Conservation (phyloP, 306 rosid genomes). For the Fagus sylvatica region DNA sequence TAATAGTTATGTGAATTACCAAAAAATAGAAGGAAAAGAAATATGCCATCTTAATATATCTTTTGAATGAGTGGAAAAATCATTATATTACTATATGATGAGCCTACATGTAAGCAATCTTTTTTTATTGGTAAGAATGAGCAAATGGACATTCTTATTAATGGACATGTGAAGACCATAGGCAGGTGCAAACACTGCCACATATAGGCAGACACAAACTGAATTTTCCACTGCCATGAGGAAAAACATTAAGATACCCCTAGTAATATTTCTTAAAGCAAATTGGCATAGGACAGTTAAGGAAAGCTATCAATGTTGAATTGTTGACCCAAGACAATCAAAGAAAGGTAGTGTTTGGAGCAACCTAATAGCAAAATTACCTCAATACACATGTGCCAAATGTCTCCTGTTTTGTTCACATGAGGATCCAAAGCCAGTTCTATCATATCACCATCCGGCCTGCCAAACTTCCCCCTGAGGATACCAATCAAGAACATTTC, state of each 20-base stretch:
- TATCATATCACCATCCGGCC: conserved; percentile 56
- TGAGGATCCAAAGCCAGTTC: conserved; percentile 75
- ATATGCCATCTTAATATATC: background rate
- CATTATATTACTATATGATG: background rate
- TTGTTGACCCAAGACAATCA: conserved; percentile 17
- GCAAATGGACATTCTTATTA: too few species aligned
- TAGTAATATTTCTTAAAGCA: background rate
- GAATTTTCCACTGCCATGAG: background rate
- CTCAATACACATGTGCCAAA: conserved; percentile 91
- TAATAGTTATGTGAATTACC: background rate
- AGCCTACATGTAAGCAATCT: background rate
- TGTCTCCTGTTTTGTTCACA: conserved; percentile 84
- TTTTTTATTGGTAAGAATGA: too few species aligned
- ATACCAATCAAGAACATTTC: conserved; percentile 15
- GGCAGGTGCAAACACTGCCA: background rate
- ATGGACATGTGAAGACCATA: background rate
- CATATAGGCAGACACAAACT: background rate
- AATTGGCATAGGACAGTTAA: conserved; percentile 13
- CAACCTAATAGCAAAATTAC: conserved; percentile 44
- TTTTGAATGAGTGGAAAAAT: background rate
- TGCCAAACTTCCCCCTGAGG: conserved; percentile 38
- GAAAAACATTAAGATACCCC: background rate
- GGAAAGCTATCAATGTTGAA: conserved; percentile 14
- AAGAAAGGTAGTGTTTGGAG: conserved; percentile 11
- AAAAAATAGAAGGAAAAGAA: background rate